Percentiles rank a stretch among this genome's conserved stretches.
These are phyloP conservation scores for Diutina sp. DNA, from an alignment of 1,139 yeast species.

Conservation along the genomic window DNA sequence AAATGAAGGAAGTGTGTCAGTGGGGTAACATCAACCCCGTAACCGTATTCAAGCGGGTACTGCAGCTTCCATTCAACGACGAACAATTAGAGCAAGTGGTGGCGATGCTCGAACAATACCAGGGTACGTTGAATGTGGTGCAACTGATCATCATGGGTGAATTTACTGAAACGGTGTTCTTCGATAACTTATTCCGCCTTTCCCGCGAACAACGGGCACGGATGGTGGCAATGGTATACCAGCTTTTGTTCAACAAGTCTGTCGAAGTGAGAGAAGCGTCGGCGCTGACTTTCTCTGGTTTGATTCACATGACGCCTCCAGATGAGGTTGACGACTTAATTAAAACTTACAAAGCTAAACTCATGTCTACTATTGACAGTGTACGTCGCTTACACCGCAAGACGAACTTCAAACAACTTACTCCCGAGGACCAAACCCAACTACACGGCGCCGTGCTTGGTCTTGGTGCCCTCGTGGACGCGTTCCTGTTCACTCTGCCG, in stretches of 20 bases:
- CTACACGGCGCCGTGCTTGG: slow-evolving; percentile 88
- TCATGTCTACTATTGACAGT: slow-evolving; percentile 17
- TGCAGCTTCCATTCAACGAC: slow-evolving; percentile 43
- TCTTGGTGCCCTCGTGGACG: slow-evolving; percentile 76
- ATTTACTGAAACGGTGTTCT: slow-evolving; percentile 63
- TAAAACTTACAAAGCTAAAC: slow-evolving; percentile 12
- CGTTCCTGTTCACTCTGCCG: slow-evolving; percentile 85
- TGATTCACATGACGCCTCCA: slow-evolving; percentile 66
- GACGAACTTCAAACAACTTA: slow-evolving; percentile 16
- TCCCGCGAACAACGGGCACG: slow-evolving; percentile 31
- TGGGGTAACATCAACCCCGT: slow-evolving; percentile 54
- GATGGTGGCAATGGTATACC: slow-evolving; percentile 41
- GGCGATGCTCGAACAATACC: slow-evolving; percentile 33
- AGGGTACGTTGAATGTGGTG: slow-evolving; percentile 40
- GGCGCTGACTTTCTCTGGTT: slow-evolving; percentile 65
- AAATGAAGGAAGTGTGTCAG: slow-evolving; percentile 72
- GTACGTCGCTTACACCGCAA: slow-evolving; percentile 19
- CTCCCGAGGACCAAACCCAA: slow-evolving; percentile 29
- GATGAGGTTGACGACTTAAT: slow-evolving; percentile 33
- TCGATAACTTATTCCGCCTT: slow-evolving; percentile 55
- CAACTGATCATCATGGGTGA: slow-evolving; percentile 59
- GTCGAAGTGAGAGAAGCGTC: slow-evolving; percentile 72
- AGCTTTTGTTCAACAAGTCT: slow-evolving; percentile 47
- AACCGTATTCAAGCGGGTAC: slow-evolving; percentile 37
- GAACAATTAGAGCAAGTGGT: slow-evolving; percentile 34